These are phyloP conservation scores for Cyberlindnera euphorbiiphila DNA, from an alignment of 805 yeast genomes.

Conservation along the genomic window DNA sequence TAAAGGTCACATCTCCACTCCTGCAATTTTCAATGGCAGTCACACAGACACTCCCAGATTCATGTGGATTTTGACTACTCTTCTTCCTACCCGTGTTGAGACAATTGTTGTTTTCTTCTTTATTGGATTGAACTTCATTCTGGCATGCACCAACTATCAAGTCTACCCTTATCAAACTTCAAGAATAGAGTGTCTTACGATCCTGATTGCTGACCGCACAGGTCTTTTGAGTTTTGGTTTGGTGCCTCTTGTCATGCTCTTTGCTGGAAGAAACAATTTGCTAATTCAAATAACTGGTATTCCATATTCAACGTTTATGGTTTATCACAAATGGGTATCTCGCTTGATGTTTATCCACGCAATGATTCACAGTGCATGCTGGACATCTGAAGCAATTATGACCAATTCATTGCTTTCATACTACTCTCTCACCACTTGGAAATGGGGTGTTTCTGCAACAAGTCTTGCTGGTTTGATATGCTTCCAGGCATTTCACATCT, in stretches of 20 bases:
- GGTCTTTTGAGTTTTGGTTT: conserved; percentile 29
- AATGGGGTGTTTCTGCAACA: conserved; percentile 42
- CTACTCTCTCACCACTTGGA: conserved; percentile 7
- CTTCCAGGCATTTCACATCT: too few species aligned
- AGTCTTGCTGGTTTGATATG: conserved; percentile 39
- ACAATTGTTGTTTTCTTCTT: conserved; percentile 33
- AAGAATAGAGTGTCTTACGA: not conserved
- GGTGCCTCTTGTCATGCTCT: conserved; percentile 52
- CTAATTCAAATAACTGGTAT: conserved; percentile 58
- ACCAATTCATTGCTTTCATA: conserved; percentile 5
- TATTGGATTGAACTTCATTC: conserved; percentile 25
- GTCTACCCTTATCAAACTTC: not conserved
- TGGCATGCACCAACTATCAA: conserved; percentile 8
- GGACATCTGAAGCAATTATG: conserved; percentile 13
- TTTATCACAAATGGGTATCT: conserved; percentile 63
- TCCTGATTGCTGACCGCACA: conserved; percentile 20
- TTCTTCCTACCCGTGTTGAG: conserved; percentile 23
- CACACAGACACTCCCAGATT: conserved; percentile 10
- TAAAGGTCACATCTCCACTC: conserved; percentile 19
- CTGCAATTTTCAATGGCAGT: conserved; percentile 17
- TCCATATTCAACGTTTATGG: conserved; percentile 55
- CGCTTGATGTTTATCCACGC: conserved; percentile 34
- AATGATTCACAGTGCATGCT: conserved; percentile 16
- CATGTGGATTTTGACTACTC: conserved; percentile 10
- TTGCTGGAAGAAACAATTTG: conserved; percentile 71